Conservation (phyloP, 208 protist genomes). For the Leishmania arabica region DNA sequence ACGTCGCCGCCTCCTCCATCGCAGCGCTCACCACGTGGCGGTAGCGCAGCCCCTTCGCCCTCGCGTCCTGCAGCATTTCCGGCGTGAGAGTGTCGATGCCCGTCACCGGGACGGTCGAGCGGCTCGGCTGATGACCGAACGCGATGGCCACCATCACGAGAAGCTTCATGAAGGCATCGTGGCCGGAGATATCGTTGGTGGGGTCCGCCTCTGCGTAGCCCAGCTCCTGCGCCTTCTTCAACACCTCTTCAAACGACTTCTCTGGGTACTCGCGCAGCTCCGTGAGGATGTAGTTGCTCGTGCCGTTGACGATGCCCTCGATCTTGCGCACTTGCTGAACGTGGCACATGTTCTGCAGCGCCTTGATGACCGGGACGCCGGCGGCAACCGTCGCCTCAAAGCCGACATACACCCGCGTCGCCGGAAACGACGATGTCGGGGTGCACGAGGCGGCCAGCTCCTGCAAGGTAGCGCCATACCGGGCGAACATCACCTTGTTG, state of each 20-base stretch:
- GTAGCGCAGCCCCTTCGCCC: slow-evolving; percentile 31
- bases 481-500: slow-evolving; percentile 48
- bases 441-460: slow-evolving; percentile 22
- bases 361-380: slow-evolving; percentile 40
- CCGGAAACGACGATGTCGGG: slow-evolving; percentile 17
- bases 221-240: slow-evolving; percentile 35
- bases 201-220: slow-evolving; percentile 52
- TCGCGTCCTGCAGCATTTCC: slow-evolving; percentile 29
- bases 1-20: neutral
- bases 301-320: slow-evolving; percentile 48
- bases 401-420: slow-evolving; percentile 25
- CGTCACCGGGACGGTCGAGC: slow-evolving; percentile 28
- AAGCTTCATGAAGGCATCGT: slow-evolving; percentile 46
- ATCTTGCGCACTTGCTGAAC: slow-evolving; percentile 36
- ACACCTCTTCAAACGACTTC: slow-evolving; percentile 30
- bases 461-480: slow-evolving; percentile 34
- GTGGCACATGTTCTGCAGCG: slow-evolving; percentile 32
- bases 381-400: slow-evolving; percentile 40
- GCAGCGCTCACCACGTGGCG: slow-evolving; percentile 33
- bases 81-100: slow-evolving; percentile 39
- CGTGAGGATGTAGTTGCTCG: slow-evolving; percentile 44
- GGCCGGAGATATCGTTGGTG: slow-evolving; percentile 37
- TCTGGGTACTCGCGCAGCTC: slow-evolving; percentile 30
- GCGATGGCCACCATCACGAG: slow-evolving; percentile 30
- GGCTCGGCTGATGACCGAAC: slow-evolving; percentile 36